These are phyloP conservation scores for Puccinia polysora DNA, from an alignment of 1,284 basidiomycete species.

Conservation along the genomic window DNA sequence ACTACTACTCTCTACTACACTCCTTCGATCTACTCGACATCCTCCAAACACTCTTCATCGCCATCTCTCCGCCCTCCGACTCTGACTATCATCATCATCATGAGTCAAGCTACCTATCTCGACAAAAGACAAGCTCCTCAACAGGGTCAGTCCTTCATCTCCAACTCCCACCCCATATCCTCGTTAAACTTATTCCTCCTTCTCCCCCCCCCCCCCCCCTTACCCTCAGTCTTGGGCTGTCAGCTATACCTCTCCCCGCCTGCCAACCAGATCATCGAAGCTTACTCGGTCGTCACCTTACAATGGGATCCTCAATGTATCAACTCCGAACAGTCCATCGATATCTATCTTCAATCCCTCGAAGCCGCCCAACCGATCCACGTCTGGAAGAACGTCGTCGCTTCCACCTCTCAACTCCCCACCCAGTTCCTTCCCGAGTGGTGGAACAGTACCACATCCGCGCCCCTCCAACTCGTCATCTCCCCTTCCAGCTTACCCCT, in stretches of 20 bases:
- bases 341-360: slow-evolving; percentile 40
- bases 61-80: background rate
- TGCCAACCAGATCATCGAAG: slow-evolving; percentile 11
- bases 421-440: slow-evolving; percentile 29
- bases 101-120: background rate
- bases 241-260: background rate
- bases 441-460: slow-evolving; percentile 36
- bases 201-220: background rate
- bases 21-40: too few relatives aligned
- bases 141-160: background rate
- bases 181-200: too few relatives aligned
- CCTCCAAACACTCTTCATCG: background rate
- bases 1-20: too few relatives aligned
- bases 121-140: background rate
- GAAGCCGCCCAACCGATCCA: slow-evolving; percentile 32
- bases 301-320: slow-evolving; percentile 18
- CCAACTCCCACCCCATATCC: background rate
- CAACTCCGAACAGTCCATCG: slow-evolving; percentile 12
- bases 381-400: slow-evolving; percentile 32
- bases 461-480: slow-evolving; percentile 27
- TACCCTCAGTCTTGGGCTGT: slow-evolving; percentile 4
- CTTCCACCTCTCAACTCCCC: slow-evolving; percentile 15
- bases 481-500: slow-evolving; percentile 22
- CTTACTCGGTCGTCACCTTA: background rate
- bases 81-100: background rate